A percentile compares a stretch with the other conserved stretches of the same genome.
These are phyloP conservation scores for Barnettozyma populi DNA, from an alignment of 805 yeast genomes.

Conservation along the genomic window DNA sequence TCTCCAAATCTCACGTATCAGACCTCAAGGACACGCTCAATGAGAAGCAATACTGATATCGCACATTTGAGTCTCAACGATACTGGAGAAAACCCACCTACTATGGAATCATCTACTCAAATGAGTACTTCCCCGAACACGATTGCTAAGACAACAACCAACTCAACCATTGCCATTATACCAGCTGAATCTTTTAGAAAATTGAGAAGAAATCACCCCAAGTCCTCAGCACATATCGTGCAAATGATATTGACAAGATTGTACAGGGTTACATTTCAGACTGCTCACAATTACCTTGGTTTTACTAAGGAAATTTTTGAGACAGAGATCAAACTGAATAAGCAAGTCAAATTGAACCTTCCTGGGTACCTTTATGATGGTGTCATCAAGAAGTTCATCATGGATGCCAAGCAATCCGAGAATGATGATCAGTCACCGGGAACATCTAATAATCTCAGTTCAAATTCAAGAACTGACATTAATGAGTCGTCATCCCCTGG, in stretches of 20 bases:
- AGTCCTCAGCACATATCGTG: constrained; percentile 88
- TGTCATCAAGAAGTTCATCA: constrained; percentile 39
- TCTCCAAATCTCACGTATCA: constrained; percentile 6
- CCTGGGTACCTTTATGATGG: constrained; percentile 64
- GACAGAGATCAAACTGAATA: constrained; percentile 66
- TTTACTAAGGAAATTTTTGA: constrained; percentile 74
- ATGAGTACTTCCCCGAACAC: constrained; percentile 26
- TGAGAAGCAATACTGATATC: constrained; percentile 11
- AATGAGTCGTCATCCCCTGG: constrained; percentile 1
- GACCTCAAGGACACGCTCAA: neutral
- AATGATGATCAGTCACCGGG: neutral
- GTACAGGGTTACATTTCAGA: constrained; percentile 85
- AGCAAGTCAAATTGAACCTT: constrained; percentile 38
- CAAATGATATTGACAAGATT: constrained; percentile 86
- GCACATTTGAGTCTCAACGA: constrained; percentile 18
- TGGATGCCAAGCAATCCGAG: neutral
- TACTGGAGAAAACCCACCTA: neutral
- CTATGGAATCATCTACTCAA: neutral
- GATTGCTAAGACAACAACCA: constrained; percentile 68
- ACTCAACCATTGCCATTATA: constrained; percentile 85
- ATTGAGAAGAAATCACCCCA: constrained; percentile 70
- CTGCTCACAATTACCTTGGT: constrained; percentile 83
- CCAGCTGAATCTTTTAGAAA: constrained; percentile 79
- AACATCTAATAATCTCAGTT: constrained; percentile 2
- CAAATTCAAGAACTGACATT: constrained; percentile 13